Evolutionary conservation across 2,329 filamentous ascomycete species (phyloP).

Genomic region (Cyphellophora europaea): DNA sequence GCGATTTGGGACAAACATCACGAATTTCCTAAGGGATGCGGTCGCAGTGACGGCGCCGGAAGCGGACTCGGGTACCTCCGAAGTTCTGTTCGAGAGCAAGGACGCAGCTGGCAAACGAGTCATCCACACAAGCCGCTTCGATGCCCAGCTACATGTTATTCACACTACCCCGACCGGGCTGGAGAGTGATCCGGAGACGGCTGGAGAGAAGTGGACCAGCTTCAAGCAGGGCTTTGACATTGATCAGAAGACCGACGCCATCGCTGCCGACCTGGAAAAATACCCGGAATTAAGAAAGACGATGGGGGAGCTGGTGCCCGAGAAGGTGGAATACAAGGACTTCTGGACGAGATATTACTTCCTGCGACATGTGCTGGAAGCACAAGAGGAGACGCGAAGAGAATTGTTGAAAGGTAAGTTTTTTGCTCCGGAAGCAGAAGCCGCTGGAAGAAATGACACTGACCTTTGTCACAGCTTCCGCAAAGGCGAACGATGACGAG

Average conservation of each 20-base stretch:
- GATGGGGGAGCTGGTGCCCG: constrained; percentile 96
- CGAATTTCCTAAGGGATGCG: constrained; percentile 82
- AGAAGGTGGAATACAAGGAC: constrained; percentile 73
- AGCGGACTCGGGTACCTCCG: constrained; percentile 35
- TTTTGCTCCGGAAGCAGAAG: too few species aligned
- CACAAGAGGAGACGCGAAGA: constrained; percentile 76
- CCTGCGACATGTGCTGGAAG: constrained; percentile 82
- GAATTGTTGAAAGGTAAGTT: constrained; percentile 80
- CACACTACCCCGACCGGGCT: constrained; percentile 79
- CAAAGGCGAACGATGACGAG: constrained; percentile 60
- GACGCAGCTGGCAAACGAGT: constrained; percentile 83
- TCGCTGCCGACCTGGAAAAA: constrained; percentile 71
- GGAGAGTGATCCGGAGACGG: constrained; percentile 64
- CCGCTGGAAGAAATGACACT: constrained; percentile 2
- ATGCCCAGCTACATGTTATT: constrained; percentile 91
- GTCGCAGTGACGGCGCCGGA: constrained; percentile 74
- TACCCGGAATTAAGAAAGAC: constrained; percentile 76
- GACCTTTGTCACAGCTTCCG: constrained; percentile 31
- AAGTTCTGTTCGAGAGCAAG: constrained; percentile 86
- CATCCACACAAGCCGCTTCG: constrained; percentile 87
- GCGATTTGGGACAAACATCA: constrained; percentile 80
- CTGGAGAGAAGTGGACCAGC: constrained; percentile 51
- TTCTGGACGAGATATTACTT: constrained; percentile 98
- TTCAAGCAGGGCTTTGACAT: constrained; percentile 71
- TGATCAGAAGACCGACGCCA: constrained; percentile 74